A percentile compares a stretch with the other conserved stretches of the same genome.
Evolutionary conservation across 2,329 filamentous ascomycete genomes (phyloP).

Genomic region (Stachybotrys echinatus): DNA sequence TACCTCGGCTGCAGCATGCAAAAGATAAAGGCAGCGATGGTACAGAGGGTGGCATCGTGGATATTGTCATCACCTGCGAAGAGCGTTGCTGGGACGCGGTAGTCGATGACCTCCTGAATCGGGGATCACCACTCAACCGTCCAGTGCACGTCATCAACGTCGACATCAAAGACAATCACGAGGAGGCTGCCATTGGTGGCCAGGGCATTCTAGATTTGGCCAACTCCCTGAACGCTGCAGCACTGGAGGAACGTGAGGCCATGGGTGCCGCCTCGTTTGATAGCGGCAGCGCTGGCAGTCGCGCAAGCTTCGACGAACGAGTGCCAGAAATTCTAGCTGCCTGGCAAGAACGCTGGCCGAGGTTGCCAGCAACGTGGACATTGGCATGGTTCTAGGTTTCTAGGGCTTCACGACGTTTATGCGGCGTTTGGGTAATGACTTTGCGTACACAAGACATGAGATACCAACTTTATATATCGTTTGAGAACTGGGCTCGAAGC

Average conservation of each 20-base stretch:
- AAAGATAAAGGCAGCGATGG: constrained; percentile 73
- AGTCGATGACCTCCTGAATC: constrained; percentile 82
- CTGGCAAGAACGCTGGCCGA: constrained; percentile 95
- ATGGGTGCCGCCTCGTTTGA: constrained; percentile 64
- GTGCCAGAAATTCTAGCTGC: constrained; percentile 87
- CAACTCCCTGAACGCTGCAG: constrained; percentile 74
- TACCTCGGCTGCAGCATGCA: constrained; percentile 72
- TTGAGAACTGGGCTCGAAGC: too few species aligned
- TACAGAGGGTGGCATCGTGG: constrained; percentile 83
- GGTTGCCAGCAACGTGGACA: constrained; percentile 88
- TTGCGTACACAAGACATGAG: neutral
- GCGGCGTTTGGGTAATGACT: neutral
- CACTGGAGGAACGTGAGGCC: constrained; percentile 67
- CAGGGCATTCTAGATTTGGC: constrained; percentile 90
- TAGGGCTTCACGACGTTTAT: neutral
- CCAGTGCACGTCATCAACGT: constrained; percentile 98
- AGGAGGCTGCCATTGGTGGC: constrained; percentile 88
- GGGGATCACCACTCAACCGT: constrained; percentile 80
- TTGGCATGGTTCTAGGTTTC: constrained; percentile 77
- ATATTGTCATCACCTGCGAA: constrained; percentile 95
- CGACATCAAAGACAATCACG: constrained; percentile 97
- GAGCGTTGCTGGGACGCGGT: constrained; percentile 98
- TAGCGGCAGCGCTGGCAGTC: constrained; percentile 57
- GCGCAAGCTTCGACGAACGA: constrained; percentile 81
- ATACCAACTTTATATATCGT: neutral